phyloP scores from a whole-genome alignment of 495 filamentous ascomycete species.

The Aspergillus indologenus region DNA sequence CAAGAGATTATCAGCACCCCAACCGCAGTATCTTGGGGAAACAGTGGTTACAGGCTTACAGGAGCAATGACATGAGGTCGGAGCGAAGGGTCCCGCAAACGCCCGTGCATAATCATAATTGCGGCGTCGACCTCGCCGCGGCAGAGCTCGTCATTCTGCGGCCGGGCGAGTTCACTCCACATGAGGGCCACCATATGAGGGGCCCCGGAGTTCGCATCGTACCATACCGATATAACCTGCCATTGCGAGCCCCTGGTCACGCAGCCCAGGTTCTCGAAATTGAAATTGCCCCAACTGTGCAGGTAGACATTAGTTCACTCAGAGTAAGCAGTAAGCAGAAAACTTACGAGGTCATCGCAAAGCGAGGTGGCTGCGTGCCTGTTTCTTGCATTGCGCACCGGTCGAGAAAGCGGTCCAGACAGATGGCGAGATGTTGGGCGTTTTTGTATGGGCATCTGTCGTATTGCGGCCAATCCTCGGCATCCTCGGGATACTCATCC shows the following conservation, averaged over 20 bases:
- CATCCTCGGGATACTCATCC: slow-evolving; percentile 1
- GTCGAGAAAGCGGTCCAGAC: neutral
- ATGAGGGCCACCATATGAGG: neutral
- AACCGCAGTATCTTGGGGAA: no score
- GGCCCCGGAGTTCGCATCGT: neutral
- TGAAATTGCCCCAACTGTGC: neutral
- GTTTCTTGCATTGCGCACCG: neutral
- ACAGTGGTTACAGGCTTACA: neutral
- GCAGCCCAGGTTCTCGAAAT: neutral
- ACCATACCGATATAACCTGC: neutral
- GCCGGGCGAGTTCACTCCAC: slow-evolving; percentile 2
- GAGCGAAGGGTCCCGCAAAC: neutral
- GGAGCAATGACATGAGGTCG: slow-evolving; percentile 1
- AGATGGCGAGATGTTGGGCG: slow-evolving; percentile 1
- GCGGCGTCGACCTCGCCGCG: neutral
- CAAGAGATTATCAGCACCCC: neutral
- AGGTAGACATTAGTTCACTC: neutral
- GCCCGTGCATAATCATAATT: slow-evolving; percentile 1
- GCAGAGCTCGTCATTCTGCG: neutral
- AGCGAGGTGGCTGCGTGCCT: neutral
- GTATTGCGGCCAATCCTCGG: neutral
- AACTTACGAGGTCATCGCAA: neutral
- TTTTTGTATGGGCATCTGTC: slow-evolving; percentile 1
- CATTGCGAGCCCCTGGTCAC: neutral
- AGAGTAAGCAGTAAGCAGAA: neutral